Evolutionary conservation across 2,329 filamentous ascomycete genomes (phyloP).

Genomic region (Aspergillus alliaceus): DNA sequence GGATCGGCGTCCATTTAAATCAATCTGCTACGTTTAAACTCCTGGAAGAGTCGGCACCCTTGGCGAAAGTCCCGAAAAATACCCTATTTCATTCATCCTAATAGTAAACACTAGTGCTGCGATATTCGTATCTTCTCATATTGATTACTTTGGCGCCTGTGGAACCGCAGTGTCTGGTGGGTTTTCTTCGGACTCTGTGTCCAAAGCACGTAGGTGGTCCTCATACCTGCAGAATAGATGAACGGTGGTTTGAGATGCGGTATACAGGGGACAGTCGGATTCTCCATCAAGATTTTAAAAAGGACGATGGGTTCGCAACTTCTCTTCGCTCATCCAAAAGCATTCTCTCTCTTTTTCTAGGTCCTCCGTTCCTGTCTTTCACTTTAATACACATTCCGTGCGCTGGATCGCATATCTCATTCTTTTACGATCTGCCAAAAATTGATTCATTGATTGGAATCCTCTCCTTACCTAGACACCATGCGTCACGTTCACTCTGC

Average conservation of each 20-base stretch:
- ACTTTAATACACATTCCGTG: constrained; percentile 5
- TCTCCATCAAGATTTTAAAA: neutral
- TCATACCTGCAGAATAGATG: neutral
- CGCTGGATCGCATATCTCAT: constrained; percentile 9
- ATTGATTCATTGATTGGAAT: neutral
- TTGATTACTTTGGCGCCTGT: neutral
- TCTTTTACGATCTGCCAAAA: constrained; percentile 1
- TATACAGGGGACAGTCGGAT: neutral
- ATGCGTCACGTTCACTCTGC: constrained; percentile 18
- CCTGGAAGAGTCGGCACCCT: neutral
- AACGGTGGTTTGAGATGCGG: neutral
- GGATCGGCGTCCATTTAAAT: constrained; percentile 1
- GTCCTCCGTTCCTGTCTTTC: neutral
- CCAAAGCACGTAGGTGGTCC: neutral
- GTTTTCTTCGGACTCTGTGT: neutral
- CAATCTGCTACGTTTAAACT: neutral
- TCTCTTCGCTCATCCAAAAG: neutral
- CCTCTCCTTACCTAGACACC: neutral
- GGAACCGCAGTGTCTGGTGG: neutral
- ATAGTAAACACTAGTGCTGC: no score
- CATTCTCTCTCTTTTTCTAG: neutral
- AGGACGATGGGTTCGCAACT: neutral
- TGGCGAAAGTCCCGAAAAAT: neutral
- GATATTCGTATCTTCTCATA: neutral
- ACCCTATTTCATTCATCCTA: neutral